Base-by-base conservation (phyloP, 257 asterid species). In the Mitragyna speciosa region DNA sequence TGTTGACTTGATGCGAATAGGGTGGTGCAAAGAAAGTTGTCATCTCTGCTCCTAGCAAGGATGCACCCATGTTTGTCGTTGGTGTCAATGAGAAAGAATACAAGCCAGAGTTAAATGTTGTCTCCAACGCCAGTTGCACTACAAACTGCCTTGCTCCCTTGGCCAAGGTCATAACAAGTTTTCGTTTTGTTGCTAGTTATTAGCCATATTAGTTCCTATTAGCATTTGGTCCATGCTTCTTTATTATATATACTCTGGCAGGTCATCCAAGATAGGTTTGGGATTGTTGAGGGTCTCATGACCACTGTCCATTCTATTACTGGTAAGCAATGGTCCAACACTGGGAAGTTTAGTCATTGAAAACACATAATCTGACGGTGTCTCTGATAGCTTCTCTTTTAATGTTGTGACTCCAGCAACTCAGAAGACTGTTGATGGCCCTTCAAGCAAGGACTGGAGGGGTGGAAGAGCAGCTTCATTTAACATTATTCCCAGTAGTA, bases 391-490 rank as follows among this genome's bases (percentile, higher is more conserved):
- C 78, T 20, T n/a, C 45, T 28, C 45, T 14, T 51, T 16, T 31
- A 22, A 75, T 7, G 8, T 76, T n/a, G 76, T 48, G 59, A 20
- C 0, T 83, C 14, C 31, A 89, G 90, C 93, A 31, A 89, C 95
- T 68, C 97, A 92, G 77, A 92, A 90, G 85, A 92, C 97, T 11
- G 97, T 92, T 30, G 97, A 92, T 84, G 97, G 97, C 31, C 97
- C 97, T 28, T 92, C 97, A 22, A 84, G 83, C 86, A 92, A 92
- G 93, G 97, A 92, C 89, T 92, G 97, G 96, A 89, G 96, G 84
- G 96, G 97, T 82, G 97, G 97, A 85, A 91, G 97, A 78, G 97
- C 96, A 63, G 97, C 97, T 58, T 91, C 97, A 52, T 92, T 91
- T 86, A 92, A 91, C 89, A 89, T 92, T 76, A 92, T 92, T 77